Base-by-base conservation (phyloP, 2,329 filamentous ascomycete species). In the Fusarium vanettenii region DNA sequence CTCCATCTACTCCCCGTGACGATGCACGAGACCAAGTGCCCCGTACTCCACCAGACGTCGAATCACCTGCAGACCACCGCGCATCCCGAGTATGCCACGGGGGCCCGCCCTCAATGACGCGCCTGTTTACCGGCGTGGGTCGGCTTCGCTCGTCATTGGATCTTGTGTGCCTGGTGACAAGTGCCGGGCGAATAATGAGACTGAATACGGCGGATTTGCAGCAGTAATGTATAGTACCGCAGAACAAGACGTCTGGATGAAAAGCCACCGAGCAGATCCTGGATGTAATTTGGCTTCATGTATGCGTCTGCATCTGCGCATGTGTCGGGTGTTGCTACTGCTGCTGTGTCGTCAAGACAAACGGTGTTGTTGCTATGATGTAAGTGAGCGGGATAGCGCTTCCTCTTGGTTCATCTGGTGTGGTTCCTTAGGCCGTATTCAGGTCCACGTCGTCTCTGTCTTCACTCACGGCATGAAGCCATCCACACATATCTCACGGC, bases 41-140 rank as follows among this genome's bases (percentile, higher is more conserved):
- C 52, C 60, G 45, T 57, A 65, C 63, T 60, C 60, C 61, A 68
- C 64, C 48, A n/a, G 39, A 61, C 62, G 50, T 64, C 60, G 60
- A 74, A 79, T 76, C 72, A 78, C 72, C 67, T 76, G 76, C 76
- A 78, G 75, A 63, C 67, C 55, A 65, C 65, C 35, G 63, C 60
- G 67, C 67, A 74, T 72, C 60, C 60, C 60, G 37, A 67, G 52
- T 57, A 65, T 70, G 60, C 70, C 64, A 76, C 68, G 64, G 65
- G 70, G 67, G 70, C 60, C 66, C 52, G 63, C 48, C 52, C 64
- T 71, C 71, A 57, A 62, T 63, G 66, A 63, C 56, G 43, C 57
- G 56, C 64, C 59, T 48, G 56, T 52, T 48, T n/a, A 37, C 64
- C 35, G 57, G 60, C 37, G 31, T 64, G 29, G 69, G 52, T 52